Conservation (phyloP, 163 green algal genomes). For the Scenedesmus sp. region DNA sequence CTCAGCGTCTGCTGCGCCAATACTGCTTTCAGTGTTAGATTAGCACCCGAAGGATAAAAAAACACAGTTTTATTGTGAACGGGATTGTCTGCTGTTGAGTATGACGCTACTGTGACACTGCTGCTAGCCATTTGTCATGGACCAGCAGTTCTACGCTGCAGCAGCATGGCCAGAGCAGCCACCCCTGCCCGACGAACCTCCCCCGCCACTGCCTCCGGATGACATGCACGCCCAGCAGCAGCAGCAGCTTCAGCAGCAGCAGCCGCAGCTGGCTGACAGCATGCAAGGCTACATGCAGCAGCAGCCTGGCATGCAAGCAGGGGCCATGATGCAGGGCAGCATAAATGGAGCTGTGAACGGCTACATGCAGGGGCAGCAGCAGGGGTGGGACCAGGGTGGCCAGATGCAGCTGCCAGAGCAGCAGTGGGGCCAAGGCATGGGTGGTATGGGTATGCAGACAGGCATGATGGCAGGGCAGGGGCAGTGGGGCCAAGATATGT, state of each 20-base stretch:
- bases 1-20: not conserved
- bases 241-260: slow-evolving; percentile 11
- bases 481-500: not conserved
- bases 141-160: not conserved
- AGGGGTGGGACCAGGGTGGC: not conserved
- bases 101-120: not conserved
- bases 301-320: slow-evolving; percentile 10
- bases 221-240: not conserved
- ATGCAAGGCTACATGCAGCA: slow-evolving; percentile 25
- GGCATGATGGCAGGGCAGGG: not conserved
- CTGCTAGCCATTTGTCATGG: not conserved
- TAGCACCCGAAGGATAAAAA: not conserved
- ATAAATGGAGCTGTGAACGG: not conserved
- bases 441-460: not conserved
- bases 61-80: not conserved
- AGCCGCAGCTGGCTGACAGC: not conserved
- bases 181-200: not conserved
- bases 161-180: not conserved
- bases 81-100: not conserved
- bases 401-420: slow-evolving; percentile 18
- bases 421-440: slow-evolving; percentile 31
- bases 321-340: not conserved
- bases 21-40: not conserved
- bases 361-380: slow-evolving; percentile 11
- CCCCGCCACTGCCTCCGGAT: slow-evolving; percentile 15